Conservation (phyloP, 2,329 filamentous ascomycete genomes). For the Metarhizium album region DNA sequence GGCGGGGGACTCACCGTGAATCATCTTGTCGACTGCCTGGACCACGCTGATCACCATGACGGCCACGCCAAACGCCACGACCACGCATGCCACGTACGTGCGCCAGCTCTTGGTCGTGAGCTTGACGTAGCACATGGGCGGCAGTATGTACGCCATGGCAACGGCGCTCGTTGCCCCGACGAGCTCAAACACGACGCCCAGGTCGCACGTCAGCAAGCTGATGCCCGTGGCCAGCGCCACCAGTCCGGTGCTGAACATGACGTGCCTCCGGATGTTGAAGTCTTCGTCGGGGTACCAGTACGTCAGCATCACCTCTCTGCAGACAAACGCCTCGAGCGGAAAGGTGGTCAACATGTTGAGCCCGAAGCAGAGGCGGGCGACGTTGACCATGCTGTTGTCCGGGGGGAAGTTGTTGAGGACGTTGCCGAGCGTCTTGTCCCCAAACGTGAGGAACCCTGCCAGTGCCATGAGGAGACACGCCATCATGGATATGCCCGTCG, state of each 20-base stretch:
- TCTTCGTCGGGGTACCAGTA: constrained; percentile 62
- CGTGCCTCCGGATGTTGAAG: constrained; percentile 73
- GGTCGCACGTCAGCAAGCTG: constrained; percentile 79
- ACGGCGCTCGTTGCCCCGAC: constrained; percentile 93
- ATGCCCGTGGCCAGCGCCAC: constrained; percentile 70
- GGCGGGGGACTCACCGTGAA: constrained; percentile 30
- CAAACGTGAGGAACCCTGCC: constrained; percentile 84
- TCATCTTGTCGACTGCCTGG: constrained; percentile 61
- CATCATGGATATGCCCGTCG: constrained; percentile 79
- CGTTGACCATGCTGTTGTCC: constrained; percentile 86
- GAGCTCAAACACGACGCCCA: constrained; percentile 89
- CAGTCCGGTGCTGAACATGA: constrained; percentile 75
- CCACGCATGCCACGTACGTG: constrained; percentile 58
- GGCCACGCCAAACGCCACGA: constrained; percentile 65
- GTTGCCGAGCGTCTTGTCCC: constrained; percentile 84
- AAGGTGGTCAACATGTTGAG: constrained; percentile 98
- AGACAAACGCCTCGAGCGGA: constrained; percentile 94
- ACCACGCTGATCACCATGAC: constrained; percentile 77
- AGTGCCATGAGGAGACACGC: constrained; percentile 85
- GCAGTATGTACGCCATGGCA: constrained; percentile 88
- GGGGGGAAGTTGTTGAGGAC: constrained; percentile 95
- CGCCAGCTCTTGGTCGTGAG: constrained; percentile 67
- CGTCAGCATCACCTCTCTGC: constrained; percentile 88
- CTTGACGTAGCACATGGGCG: constrained; percentile 91
- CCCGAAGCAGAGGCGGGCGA: constrained; percentile 89